phyloP scores from a whole-genome alignment of 2,329 filamentous ascomycete genomes.

The Aspergillus ochraceoroseus region DNA sequence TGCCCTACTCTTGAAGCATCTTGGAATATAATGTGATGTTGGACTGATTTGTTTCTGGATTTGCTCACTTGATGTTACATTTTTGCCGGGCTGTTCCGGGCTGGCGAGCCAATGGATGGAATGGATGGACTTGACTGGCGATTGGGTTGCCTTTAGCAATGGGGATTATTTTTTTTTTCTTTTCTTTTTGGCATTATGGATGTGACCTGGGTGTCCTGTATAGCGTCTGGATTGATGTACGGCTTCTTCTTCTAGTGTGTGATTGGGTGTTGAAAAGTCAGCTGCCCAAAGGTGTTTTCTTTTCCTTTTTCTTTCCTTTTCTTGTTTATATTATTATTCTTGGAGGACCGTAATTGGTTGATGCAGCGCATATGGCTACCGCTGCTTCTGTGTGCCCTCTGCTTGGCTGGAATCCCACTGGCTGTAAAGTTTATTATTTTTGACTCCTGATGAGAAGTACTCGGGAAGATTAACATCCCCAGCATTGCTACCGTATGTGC shows the following conservation, averaged over 20 bases:
- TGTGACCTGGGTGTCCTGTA: slow-evolving; percentile 1
- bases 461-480: too few species aligned
- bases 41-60: slow-evolving; percentile 10
- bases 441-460: too few species aligned
- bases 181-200: slow-evolving; percentile 5
- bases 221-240: slow-evolving; percentile 16
- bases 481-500: too few species aligned
- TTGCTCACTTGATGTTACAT: slow-evolving; percentile 15
- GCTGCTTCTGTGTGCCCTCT: too few species aligned
- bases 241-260: slow-evolving; percentile 14
- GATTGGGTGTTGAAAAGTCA: slow-evolving; percentile 12
- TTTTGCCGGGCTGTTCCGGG: slow-evolving; percentile 15
- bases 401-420: too few species aligned
- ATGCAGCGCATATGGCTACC: slow-evolving; percentile 5
- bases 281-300: slow-evolving; percentile 2
- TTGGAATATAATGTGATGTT: too few species aligned
- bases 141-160: slow-evolving; percentile 9
- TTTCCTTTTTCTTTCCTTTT: neutral
- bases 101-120: slow-evolving; percentile 15
- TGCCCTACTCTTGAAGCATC: too few species aligned
- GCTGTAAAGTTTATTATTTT: too few species aligned
- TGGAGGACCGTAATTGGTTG: slow-evolving; percentile 10
- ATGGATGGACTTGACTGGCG: slow-evolving; percentile 9
- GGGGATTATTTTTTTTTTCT: slow-evolving; percentile 6
- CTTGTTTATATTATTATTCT: slow-evolving; percentile 6